Base-by-base conservation (phyloP, 306 rosid species). In the Carpinus fangiana region DNA sequence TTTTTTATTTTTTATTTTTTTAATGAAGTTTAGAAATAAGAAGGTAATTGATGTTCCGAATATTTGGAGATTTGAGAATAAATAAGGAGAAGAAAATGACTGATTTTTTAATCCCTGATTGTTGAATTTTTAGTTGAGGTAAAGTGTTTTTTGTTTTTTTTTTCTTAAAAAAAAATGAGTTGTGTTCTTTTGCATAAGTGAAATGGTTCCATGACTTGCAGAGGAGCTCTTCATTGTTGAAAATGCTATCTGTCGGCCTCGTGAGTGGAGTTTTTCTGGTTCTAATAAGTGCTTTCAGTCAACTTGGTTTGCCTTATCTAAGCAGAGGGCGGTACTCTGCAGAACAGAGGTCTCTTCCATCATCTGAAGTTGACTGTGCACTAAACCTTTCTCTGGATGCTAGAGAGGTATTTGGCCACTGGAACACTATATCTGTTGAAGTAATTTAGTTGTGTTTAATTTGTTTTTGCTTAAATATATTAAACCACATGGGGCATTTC, bases 181-280 rank as follows among this genome's bases (percentile, higher is more conserved):
- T 64, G n/a, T 31, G 23, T 67, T 74, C 17, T 17, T 50, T 48
- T n/a, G 60, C 57, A n/a, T 68, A 38, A 43, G 20, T 36, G 79
- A 53, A 76, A 21, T 70, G 54, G 62, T 72, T 75, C 65, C 10
- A 3, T 83, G 68, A 80, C 51, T 84, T 78, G 74, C 86, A 92
- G 98, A 87, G 86, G 73, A 86, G 78, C 74, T 88, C 87, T 65
- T 57, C 82, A 18, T 80, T 89, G 36, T 80, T 80, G 65, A 88
- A 83, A 81, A 75, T 87, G 68, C 61, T 92, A 55, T 87, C 97
- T 64, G 84, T 83, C 72, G 66, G 84, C 74, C 78, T 90, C 82
- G 93, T 89, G 65, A 88, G 86, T 81, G 98, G 95, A 73, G 73
- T 90, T 88, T 87, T 92, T 82, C 89, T 94, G 51, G 81, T 85